Evolutionary conservation across 768 basidiomycete genomes (phyloP).

Genomic region (Boletus coccyginus): DNA sequence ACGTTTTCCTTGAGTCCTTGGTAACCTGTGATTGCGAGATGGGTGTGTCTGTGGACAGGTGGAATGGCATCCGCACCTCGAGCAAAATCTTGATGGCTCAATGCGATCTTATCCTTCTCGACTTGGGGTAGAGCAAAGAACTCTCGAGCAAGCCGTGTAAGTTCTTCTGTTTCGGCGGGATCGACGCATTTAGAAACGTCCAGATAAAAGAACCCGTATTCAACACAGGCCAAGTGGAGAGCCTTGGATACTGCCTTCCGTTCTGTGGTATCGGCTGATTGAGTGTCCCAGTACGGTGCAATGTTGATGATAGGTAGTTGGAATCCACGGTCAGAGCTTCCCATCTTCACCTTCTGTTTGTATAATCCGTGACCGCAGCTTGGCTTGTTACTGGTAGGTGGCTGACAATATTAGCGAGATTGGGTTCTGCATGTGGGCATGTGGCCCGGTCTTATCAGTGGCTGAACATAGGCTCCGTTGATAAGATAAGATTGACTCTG

Average conservation of each 20-base stretch:
- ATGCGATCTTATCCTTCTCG: constrained; percentile 74
- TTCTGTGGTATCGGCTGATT: constrained; percentile 28
- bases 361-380: not conserved
- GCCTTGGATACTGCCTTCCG: constrained; percentile 50
- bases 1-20: constrained; percentile 79
- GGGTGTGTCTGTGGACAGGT: not conserved
- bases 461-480: not conserved
- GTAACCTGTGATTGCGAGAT: constrained; percentile 56
- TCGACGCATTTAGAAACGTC: constrained; percentile 62
- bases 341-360: constrained; percentile 10
- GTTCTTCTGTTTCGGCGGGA: constrained; percentile 58
- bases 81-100: constrained; percentile 68
- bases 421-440: not conserved
- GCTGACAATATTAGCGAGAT: not conserved
- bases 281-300: constrained; percentile 53
- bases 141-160: constrained; percentile 58
- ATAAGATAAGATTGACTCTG: constrained; percentile 19
- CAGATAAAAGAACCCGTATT: constrained; percentile 90
- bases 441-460: not conserved
- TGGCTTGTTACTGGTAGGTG: not conserved
- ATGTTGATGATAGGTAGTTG: constrained; percentile 72
- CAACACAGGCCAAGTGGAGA: constrained; percentile 69
- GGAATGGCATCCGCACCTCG: constrained; percentile 51
- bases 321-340: constrained; percentile 2
- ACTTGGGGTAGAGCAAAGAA: constrained; percentile 74